Evolutionary conservation across 2,329 filamentous ascomycete species (phyloP).

Genomic region (Fonsecaea multimorphosa): DNA sequence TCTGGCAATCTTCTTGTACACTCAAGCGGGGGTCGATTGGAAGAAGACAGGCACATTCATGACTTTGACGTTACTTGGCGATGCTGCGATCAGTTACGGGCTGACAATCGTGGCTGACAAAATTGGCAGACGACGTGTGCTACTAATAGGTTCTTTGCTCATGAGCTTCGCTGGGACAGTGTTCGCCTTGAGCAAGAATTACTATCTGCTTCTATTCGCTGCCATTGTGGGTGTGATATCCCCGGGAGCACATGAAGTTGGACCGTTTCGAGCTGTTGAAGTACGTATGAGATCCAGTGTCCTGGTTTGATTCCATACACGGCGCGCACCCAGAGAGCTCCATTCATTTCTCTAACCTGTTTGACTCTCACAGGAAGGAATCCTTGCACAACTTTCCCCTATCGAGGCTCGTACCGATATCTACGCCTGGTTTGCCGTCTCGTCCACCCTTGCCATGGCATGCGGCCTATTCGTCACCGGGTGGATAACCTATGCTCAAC

Average conservation of each 20-base stretch:
- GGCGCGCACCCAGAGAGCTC: neutral
- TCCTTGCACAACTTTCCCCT: conserved; percentile 65
- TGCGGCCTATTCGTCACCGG: conserved; percentile 59
- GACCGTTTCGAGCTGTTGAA: conserved; percentile 70
- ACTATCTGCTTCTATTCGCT: conserved; percentile 64
- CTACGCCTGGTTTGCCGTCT: conserved; percentile 64
- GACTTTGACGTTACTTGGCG: conserved; percentile 66
- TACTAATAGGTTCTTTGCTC: conserved; percentile 60
- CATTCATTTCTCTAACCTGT: neutral
- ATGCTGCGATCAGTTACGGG: conserved; percentile 63
- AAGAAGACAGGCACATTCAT: conserved; percentile 69
- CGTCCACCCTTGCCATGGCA: conserved; percentile 65
- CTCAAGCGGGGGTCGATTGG: conserved; percentile 55
- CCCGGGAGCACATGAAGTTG: conserved; percentile 68
- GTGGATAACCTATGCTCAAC: conserved; percentile 47
- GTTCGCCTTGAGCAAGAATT: conserved; percentile 63
- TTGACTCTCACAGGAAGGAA: conserved; percentile 39
- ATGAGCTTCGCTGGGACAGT: conserved; percentile 63
- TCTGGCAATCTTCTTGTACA: conserved; percentile 65
- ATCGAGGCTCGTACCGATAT: conserved; percentile 65
- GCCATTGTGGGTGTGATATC: conserved; percentile 67
- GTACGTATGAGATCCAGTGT: conserved; percentile 52
- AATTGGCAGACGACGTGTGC: conserved; percentile 62
- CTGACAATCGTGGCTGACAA: conserved; percentile 66
- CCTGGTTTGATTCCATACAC: neutral